Evolutionary conservation across 371 early-diverging fungal species (phyloP).

Genomic region (Actinomortierella ambigua): DNA sequence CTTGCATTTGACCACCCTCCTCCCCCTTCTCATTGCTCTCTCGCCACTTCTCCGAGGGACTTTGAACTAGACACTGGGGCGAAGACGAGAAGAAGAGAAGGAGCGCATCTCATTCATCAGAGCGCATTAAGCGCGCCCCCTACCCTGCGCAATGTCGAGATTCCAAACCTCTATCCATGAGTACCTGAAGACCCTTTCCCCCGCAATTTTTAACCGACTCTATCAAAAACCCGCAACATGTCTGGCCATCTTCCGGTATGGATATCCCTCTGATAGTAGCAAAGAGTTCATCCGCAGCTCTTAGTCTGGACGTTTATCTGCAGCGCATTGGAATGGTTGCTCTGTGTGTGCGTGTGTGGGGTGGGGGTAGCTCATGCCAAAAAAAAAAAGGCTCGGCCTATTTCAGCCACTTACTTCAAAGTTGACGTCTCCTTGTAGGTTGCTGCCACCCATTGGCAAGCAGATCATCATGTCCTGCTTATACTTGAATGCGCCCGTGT

Average conservation of each 20-base stretch:
- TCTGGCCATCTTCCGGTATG: conserved; percentile 88
- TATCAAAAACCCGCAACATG: conserved; percentile 92
- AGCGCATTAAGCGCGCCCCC: no score
- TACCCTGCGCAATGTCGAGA: conserved; percentile 31
- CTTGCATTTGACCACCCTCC: no score
- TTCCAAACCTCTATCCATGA: conserved; percentile 68
- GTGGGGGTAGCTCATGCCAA: no score
- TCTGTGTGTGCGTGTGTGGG: no score
- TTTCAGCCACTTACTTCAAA: background rate
- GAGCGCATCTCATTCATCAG: no score
- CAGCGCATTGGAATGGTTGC: background rate
- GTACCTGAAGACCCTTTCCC: conserved; percentile 82
- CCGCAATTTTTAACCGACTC: conserved; percentile 73
- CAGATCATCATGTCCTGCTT: conserved; percentile 92
- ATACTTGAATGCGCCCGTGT: conserved; percentile 70
- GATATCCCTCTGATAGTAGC: background rate
- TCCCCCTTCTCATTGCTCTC: no score
- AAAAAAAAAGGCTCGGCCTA: background rate
- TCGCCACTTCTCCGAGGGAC: no score
- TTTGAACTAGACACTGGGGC: no score
- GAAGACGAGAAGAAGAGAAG: no score
- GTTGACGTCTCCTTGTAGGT: conserved; percentile 46
- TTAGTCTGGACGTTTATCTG: background rate
- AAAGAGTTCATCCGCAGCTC: background rate
- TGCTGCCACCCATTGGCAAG: conserved; percentile 85